phyloP scores from a whole-genome alignment of 768 basidiomycete genomes.

The Russula dissimulans region DNA sequence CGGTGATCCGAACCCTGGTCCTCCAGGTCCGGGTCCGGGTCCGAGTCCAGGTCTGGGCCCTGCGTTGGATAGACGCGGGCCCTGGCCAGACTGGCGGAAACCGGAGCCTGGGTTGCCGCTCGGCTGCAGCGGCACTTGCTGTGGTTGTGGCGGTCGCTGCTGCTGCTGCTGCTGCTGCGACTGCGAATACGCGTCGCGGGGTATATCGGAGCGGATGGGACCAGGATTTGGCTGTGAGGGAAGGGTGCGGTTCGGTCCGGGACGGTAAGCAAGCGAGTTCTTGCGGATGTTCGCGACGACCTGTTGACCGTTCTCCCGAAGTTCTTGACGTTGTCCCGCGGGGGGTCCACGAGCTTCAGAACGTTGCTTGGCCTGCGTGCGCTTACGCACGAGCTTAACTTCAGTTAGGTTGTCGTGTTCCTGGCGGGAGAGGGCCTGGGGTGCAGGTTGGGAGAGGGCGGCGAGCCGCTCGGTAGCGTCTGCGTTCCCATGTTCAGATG shows the following conservation, averaged over 20 bases:
- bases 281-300: conserved; percentile 50
- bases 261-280: conserved; percentile 32
- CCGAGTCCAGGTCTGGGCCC: not conserved
- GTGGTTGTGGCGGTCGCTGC: conserved; percentile 1
- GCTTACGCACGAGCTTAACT: conserved; percentile 68
- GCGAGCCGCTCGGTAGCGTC: conserved; percentile 70
- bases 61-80: not conserved
- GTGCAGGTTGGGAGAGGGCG: conserved; percentile 54
- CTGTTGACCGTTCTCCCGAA: conserved; percentile 30
- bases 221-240: not conserved
- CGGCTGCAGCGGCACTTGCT: not conserved
- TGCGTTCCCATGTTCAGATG: conserved; percentile 64
- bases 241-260: not conserved
- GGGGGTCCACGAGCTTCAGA: conserved; percentile 30
- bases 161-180: not conserved
- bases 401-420: conserved; percentile 80
- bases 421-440: conserved; percentile 58
- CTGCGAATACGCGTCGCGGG: conserved; percentile 1
- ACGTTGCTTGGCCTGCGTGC: conserved; percentile 62
- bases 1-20: not conserved
- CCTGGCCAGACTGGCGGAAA: not conserved
- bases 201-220: not conserved
- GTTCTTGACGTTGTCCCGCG: conserved; percentile 6
- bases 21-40: not conserved
- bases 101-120: not conserved